Evolutionary conservation across 495 filamentous ascomycete genomes (phyloP), one percentile per base, ranked within the genome.

Genomic region (Glarea lozoyensis): DNA sequence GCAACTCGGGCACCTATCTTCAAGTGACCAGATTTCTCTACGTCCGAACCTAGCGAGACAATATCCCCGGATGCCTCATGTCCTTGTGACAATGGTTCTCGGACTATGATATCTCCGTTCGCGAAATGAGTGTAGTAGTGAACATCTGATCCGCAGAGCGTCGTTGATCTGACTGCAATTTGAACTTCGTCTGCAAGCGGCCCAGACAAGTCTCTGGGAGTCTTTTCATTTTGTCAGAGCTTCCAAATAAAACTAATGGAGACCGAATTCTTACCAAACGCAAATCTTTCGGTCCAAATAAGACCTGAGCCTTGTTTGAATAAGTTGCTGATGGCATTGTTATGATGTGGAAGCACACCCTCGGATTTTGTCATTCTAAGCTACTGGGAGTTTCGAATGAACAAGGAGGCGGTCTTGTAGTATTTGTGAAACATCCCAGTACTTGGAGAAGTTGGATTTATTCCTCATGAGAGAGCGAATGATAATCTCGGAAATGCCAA

Each of bases 1-100:
- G 81, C 82, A 12, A 89, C 82, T n/a, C 73, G 72, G 55, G 88
- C 84, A 27, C 84, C 84, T 49, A 60, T 21, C 20, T 58, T 49
- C 4, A 81, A 50, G 6, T 44, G 18, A 0, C 58, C 55, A n/a
- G 15, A 17, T 27, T 38, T 4, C 7, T 27, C n/a, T 20, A 69
- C 63, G 13, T 30, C 48, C 1, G 64, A 43, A n/a, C 69, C 72
- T 11, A 75, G 59, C 16, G 68, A 67, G 1, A 61, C 64, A 29
- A 81, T 63, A 3, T 72, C 45, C 27, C 76, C 76, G 18, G 71
- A 63, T 1, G 72, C 74, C 48, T 79, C 76, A 40, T 78, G 73
- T 43, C 75, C 72, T 4, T 81, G 66, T 0, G 69, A 74, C 7
- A 82, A 49, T 2, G 78, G 76, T 51, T 79, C 75, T 12, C 60